A percentile compares a stretch with the other conserved stretches of the same genome.
Conservation (phyloP, 306 rosid genomes). For the Herpetospermum pedunculosum region DNA sequence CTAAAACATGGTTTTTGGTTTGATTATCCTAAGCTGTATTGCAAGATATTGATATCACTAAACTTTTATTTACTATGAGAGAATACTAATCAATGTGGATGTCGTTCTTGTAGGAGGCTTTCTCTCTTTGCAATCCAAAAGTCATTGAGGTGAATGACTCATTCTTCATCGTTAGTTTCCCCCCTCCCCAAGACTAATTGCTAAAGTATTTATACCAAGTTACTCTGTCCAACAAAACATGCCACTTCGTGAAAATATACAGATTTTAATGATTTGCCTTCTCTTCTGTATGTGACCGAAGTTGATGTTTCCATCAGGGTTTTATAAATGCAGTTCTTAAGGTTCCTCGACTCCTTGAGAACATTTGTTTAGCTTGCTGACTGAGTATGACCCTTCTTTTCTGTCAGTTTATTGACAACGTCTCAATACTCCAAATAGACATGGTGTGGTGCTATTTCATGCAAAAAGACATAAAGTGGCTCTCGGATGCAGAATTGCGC, state of each 20-base stretch:
- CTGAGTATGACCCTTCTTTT: conserved; percentile 1
- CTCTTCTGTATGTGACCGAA: background rate
- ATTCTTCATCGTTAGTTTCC: background rate
- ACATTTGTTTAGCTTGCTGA: background rate
- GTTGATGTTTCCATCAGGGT: background rate
- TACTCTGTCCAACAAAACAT: background rate
- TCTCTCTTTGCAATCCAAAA: conserved; percentile 73
- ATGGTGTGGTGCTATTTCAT: conserved; percentile 99
- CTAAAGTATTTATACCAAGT: background rate
- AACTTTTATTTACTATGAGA: background rate
- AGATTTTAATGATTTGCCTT: background rate
- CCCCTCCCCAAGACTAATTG: background rate
- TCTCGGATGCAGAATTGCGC: conserved; percentile 74
- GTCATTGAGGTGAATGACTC: conserved; percentile 60
- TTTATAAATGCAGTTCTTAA: background rate
- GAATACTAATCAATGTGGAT: conserved; percentile 3
- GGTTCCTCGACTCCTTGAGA: background rate
- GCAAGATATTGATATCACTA: background rate
- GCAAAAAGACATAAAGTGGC: conserved; percentile 74
- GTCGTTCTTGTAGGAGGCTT: conserved; percentile 53
- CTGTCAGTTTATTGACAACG: conserved; percentile 75
- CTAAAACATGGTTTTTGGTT: background rate
- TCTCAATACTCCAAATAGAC: conserved; percentile 87
- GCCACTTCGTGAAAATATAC: background rate
- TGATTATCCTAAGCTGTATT: background rate